Evolutionary conservation across 2,329 filamentous ascomycete genomes (phyloP).

Genomic region (Aspergillus caelatus): DNA sequence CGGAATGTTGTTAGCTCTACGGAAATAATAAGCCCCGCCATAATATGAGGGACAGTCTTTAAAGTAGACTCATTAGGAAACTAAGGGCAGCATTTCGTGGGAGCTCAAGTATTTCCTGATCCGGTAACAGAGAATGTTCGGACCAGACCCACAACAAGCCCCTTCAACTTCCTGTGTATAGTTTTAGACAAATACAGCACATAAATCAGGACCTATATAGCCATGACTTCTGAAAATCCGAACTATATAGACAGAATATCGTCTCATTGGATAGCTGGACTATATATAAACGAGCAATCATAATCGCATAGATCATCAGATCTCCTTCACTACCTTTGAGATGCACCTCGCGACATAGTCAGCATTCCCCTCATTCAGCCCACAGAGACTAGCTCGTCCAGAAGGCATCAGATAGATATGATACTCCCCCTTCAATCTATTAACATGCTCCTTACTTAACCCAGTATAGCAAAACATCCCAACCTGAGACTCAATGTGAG

Average conservation of each 20-base stretch:
- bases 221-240: no score
- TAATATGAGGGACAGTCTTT: not conserved
- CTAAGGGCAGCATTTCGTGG: not conserved
- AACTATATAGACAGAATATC: not conserved
- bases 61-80: not conserved
- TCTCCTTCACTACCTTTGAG: not conserved
- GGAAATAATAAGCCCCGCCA: not conserved
- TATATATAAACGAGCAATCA: not conserved
- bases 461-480: conserved; percentile 49
- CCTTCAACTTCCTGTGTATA: no score
- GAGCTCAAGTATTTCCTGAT: not conserved
- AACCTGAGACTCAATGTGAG: conserved; percentile 36
- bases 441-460: conserved; percentile 34
- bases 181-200: no score
- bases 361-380: conserved; percentile 30
- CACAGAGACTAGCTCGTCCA: conserved; percentile 38
- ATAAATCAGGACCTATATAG: no score
- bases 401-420: conserved; percentile 41
- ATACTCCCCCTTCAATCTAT: conserved; percentile 29
- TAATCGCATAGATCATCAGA: not conserved
- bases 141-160: no score
- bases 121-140: not conserved
- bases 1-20: not conserved
- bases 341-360: conserved; percentile 19
- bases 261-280: not conserved